A percentile compares a stretch with the other conserved stretches of the same genome.
These are phyloP conservation scores for Juglanconis sp. DNA, from an alignment of 2,329 filamentous ascomycete species.

Conservation along the genomic window DNA sequence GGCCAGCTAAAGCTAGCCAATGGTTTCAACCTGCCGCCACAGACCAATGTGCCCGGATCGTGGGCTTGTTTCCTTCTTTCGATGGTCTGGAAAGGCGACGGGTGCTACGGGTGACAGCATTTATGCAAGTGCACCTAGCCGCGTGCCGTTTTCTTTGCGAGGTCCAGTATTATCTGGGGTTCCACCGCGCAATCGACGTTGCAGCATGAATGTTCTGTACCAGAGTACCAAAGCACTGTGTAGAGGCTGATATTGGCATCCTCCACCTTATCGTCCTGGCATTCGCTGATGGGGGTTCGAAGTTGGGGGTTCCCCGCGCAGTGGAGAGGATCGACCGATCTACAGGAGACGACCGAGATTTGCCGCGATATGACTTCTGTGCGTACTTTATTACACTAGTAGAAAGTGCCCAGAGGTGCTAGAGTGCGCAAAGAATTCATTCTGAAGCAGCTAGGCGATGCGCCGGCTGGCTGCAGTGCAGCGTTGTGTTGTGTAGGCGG, in stretches of 20 bases:
- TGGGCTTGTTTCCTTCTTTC: background rate
- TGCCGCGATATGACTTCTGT: no score
- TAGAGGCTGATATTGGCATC: background rate
- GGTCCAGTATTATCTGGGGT: background rate
- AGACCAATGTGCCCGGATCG: background rate
- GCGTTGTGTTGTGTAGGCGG: background rate
- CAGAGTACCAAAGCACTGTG: background rate
- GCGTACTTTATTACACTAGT: background rate
- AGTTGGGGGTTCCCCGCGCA: background rate
- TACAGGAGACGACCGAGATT: conserved; percentile 6
- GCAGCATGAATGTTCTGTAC: background rate
- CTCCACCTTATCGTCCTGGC: background rate
- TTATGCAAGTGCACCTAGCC: background rate
- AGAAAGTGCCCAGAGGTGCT: background rate
- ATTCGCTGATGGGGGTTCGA: background rate
- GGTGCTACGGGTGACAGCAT: background rate
- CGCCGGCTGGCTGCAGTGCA: conserved; percentile 4
- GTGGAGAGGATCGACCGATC: conserved; percentile 14
- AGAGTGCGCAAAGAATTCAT: background rate
- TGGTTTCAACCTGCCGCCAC: background rate
- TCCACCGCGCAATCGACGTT: background rate
- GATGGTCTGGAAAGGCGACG: background rate
- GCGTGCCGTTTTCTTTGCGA: background rate
- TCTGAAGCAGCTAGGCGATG: conserved; percentile 1
- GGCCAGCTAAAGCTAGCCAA: background rate